Evolutionary conservation across 805 yeast species (phyloP).

Genomic region (Kuraishia ogatae): DNA sequence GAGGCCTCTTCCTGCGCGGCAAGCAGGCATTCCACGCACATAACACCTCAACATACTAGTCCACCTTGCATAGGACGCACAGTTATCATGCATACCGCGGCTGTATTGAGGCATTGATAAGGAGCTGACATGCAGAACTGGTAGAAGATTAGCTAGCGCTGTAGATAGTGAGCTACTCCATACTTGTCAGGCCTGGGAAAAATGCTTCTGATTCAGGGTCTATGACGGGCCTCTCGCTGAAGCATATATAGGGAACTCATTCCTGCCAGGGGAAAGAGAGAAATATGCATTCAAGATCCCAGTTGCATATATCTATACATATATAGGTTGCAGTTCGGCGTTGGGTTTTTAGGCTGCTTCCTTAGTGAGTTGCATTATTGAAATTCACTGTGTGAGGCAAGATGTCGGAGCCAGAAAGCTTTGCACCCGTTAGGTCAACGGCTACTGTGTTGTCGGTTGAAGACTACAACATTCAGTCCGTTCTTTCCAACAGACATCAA

Average conservation of each 20-base stretch:
- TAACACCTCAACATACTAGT: neutral
- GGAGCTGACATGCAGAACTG: neutral
- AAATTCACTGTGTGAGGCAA: neutral
- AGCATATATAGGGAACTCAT: neutral
- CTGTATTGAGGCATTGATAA: neutral
- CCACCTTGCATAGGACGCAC: neutral
- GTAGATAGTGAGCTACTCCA: neutral
- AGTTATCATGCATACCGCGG: neutral
- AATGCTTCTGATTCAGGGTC: neutral
- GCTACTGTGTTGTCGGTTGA: slow-evolving; percentile 21
- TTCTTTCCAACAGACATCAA: slow-evolving; percentile 14
- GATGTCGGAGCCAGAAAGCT: neutral
- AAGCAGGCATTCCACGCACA: neutral
- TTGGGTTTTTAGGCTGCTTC: no score
- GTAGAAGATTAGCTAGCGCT: neutral
- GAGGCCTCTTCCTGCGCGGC: neutral
- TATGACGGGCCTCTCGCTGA: neutral
- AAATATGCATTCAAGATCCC: neutral
- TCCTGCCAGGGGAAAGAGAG: neutral
- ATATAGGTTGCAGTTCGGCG: no score
- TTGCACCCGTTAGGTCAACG: slow-evolving; percentile 13
- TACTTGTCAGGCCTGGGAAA: neutral
- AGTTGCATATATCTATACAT: neutral
- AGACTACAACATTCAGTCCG: slow-evolving; percentile 16
- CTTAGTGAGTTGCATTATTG: no score